Evolutionary conservation across 2,329 filamentous ascomycete genomes (phyloP).

Genomic region (Helminthosporium solani): DNA sequence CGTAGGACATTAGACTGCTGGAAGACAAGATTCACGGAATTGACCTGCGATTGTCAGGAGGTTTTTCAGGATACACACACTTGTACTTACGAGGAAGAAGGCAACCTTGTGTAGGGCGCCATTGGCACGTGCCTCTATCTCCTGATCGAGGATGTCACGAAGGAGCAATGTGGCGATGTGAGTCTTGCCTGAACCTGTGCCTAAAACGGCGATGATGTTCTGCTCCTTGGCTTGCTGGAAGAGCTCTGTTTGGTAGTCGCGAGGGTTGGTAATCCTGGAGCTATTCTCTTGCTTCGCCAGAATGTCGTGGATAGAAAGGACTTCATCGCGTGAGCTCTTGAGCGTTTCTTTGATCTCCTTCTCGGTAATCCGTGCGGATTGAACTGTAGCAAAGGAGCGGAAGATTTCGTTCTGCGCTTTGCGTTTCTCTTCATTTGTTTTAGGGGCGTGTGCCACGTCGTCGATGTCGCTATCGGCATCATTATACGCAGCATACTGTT

Average conservation of each 20-base stretch:
- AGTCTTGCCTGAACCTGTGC: conserved; percentile 95
- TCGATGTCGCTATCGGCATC: conserved; percentile 23
- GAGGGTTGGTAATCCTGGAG: conserved; percentile 70
- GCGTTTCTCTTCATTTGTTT: conserved; percentile 41
- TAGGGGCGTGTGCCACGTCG: conserved; percentile 20
- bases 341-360: conserved; percentile 42
- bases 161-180: conserved; percentile 89
- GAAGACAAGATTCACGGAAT: conserved; percentile 85
- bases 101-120: conserved; percentile 66
- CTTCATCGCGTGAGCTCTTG: conserved; percentile 46
- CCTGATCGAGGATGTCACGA: conserved; percentile 71
- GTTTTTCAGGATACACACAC: background rate
- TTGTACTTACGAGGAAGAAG: conserved; percentile 73
- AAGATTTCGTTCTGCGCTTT: conserved; percentile 47
- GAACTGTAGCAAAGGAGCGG: conserved; percentile 44
- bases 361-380: conserved; percentile 46
- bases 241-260: conserved; percentile 89
- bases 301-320: conserved; percentile 55
- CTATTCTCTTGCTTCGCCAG: conserved; percentile 54
- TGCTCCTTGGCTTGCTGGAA: conserved; percentile 81
- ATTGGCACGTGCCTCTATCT: conserved; percentile 67
- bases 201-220: conserved; percentile 90
- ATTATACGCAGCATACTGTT: no score
- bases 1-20: conserved; percentile 84
- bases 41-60: conserved; percentile 54